These are phyloP conservation scores for Filobasidium uniguttulatum DNA, from an alignment of 1,284 basidiomycete species.

Conservation along the genomic window DNA sequence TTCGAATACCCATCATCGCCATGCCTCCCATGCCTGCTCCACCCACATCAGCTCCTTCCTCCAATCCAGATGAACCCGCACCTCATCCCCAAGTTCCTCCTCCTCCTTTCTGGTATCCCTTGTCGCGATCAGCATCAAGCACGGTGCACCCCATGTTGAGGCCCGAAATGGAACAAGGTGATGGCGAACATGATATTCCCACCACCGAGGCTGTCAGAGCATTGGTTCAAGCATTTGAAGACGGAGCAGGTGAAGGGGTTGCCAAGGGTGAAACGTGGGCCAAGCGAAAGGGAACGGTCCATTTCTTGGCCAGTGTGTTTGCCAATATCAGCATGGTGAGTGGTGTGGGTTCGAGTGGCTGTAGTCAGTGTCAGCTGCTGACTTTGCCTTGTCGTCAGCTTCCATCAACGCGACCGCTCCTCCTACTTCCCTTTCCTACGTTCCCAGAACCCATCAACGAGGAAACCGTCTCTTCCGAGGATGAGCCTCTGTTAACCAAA, in stretches of 20 bases:
- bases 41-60: constrained; percentile 45
- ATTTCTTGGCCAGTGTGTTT: constrained; percentile 83
- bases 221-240: constrained; percentile 70
- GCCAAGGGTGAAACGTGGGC: constrained; percentile 36
- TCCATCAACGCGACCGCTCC: constrained; percentile 27
- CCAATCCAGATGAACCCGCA: constrained; percentile 27
- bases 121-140: constrained; percentile 60
- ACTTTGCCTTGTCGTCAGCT: constrained; percentile 16
- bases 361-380: constrained; percentile 1
- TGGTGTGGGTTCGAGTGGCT: too few relatives aligned
- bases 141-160: constrained; percentile 34
- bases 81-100: constrained; percentile 45
- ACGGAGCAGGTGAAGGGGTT: constrained; percentile 49
- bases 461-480: constrained; percentile 21
- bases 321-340: constrained; percentile 71
- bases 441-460: constrained; percentile 28
- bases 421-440: constrained; percentile 30
- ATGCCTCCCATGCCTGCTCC: constrained; percentile 20
- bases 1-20: constrained; percentile 53
- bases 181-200: constrained; percentile 33
- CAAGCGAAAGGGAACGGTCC: constrained; percentile 55
- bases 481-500: constrained; percentile 68
- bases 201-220: constrained; percentile 52
- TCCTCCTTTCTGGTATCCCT: constrained; percentile 49
- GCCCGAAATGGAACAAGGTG: constrained; percentile 35